Evolutionary conservation across 2,329 filamentous ascomycete genomes (phyloP), one percentile per base, ranked within the genome.

Genomic region (Arthrobotrys entomopaga): DNA sequence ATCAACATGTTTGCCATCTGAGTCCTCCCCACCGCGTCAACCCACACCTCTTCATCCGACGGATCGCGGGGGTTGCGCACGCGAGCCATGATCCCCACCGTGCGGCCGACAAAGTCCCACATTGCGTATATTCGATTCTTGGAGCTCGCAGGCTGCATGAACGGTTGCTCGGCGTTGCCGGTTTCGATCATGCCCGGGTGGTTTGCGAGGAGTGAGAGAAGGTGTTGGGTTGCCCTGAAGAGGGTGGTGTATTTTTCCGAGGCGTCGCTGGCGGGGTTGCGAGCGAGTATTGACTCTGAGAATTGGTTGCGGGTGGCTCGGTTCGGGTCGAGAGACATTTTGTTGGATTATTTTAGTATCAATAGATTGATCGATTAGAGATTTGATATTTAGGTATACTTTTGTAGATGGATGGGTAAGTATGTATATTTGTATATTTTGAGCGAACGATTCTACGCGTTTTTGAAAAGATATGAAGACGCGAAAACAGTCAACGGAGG

Each of bases 91-190:
- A 66, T 66, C 6, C 63, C 63, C 53, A 66, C 52, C 2, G 53
- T 66, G 10, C 43, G 53, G 29, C 63, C 43, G 16, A 66, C 63
- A 22, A 66, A 66, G 24, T 66, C 63, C 63, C 53, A 66, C 53
- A 66, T 50, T 16, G 63, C 53, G 40, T 66, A 66, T 26, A 66
- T 29, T 19, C 63, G 63, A 43, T 66, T 66, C 16, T 59, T 66
- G 3, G 63, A 66, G 34, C 29, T 58, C 2, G 63, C 63, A 13
- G 63, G 63, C 20, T 66, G 24, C 43, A 58, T 66, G 16, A 66
- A 66, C 0, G 63, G 53, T 16, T 66, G 53, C 13, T 58, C 26
- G 7, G 63, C 53, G 16, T 66, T 66, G n/a, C 53, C 63, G 15
- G 63, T 66, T n/a, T 58, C 63, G 19, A 59, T 53, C 53, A 66